phyloP scores from a whole-genome alignment of 768 basidiomycete genomes.

The Ramaria rubella region DNA sequence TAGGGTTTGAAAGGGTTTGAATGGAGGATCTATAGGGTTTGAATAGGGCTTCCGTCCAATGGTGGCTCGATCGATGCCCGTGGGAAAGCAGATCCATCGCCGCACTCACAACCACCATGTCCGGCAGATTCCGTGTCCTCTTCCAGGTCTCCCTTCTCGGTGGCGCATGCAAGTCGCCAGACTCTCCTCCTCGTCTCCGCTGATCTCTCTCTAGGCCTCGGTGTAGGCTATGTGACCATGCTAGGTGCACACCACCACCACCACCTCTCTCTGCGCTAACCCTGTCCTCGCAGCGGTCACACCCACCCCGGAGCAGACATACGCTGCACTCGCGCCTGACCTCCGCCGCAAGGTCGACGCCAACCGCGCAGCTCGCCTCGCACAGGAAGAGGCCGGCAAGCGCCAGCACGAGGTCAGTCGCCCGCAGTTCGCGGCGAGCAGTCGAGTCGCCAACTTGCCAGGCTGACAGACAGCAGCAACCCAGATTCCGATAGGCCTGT shows the following conservation, averaged over 20 bases:
- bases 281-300: conserved; percentile 23
- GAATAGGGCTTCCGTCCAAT: too few relatives aligned
- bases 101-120: not conserved
- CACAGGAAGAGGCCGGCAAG: conserved; percentile 34
- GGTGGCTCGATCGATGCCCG: too few relatives aligned
- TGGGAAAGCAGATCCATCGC: too few relatives aligned
- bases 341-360: conserved; percentile 58
- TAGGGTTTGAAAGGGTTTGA: too few relatives aligned
- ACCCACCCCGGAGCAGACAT: conserved; percentile 32
- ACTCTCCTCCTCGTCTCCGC: not conserved
- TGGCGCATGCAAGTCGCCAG: not conserved
- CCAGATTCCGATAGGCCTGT: not conserved
- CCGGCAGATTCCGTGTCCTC: not conserved
- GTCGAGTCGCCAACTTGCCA: not conserved
- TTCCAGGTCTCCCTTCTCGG: not conserved
- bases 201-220: conserved; percentile 20
- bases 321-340: conserved; percentile 53
- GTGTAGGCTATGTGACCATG: conserved; percentile 53
- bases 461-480: too few relatives aligned
- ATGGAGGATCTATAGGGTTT: too few relatives aligned
- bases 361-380: conserved; percentile 43
- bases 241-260: conserved; percentile 36
- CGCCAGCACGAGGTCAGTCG: not conserved
- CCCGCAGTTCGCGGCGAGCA: not conserved
- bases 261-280: conserved; percentile 7